Base-by-base conservation (phyloP, 371 early-diverging fungal species). In the Thermomucor indicae-seudaticae region DNA sequence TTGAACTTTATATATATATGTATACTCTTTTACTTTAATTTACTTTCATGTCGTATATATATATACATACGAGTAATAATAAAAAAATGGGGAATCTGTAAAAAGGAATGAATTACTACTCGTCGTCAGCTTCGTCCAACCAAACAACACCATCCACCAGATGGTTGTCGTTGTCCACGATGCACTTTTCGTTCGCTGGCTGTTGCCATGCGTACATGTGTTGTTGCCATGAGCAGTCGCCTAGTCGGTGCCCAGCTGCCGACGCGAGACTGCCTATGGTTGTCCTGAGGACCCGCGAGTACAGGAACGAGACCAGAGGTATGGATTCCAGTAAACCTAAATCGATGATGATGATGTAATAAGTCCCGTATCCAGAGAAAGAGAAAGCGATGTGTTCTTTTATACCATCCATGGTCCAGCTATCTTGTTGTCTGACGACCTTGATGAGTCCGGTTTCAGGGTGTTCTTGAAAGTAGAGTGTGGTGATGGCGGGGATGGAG, bases 251-350 rank as follows among this genome's bases (percentile, higher is more conserved):
- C 11, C 80, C 82, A 6, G 79, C 72, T 2, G 72, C 60, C 10
- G 74, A 67, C 37, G 79, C 25, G 2, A 81, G 51, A 37, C 72
- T 51, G 6, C 80, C 82, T 44, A 77, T 50, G 19, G 65, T 58
- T 22, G 70, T 60, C 48, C 82, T 72, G 1, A 77, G 69, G 24
- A 81, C 73, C 47, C 75, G 65, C 47, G 80, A 72, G 50, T 81
- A 81, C 77, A 79, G 77, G 68, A 73, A 81, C 6, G 72, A 75
- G 23, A 81, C 51, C 4, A 80, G 57, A 16, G 82, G 82, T 48
- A 80, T 66, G 39, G 75, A 72, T 47, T 78, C 71, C 16, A 80
- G 65, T 31, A 81, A 43, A 20, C 80, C 71, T 70, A 27, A 43
- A 7, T 22, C 23, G 1, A n/a, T 20, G 29, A 32, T 22, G 16